phyloP scores from a whole-genome alignment of 2,329 filamentous ascomycete species.

The Colletotrichum sp. region DNA sequence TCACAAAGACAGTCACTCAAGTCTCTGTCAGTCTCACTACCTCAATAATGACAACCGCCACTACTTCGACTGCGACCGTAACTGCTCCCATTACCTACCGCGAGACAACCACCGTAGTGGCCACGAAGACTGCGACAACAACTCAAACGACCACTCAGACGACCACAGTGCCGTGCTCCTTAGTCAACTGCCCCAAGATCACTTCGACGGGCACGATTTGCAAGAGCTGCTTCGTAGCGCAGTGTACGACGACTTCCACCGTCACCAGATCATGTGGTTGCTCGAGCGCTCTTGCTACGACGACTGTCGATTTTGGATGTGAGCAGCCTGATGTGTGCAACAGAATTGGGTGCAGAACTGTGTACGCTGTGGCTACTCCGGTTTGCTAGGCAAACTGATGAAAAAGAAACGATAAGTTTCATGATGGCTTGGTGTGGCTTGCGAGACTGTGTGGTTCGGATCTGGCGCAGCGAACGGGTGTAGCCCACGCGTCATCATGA shows the following conservation, averaged over 20 bases:
- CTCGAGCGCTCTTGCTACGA: constrained; percentile 31
- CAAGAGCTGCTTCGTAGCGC: constrained; percentile 34
- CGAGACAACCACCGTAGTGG: neutral
- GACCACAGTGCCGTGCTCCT: neutral
- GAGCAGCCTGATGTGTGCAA: constrained; percentile 14
- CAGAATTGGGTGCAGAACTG: constrained; percentile 11
- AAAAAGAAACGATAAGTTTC: neutral
- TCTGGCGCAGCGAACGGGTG: neutral
- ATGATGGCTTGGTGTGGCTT: neutral
- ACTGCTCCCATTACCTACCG: neutral
- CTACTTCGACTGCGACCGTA: neutral
- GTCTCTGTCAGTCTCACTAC: neutral
- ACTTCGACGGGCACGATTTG: constrained; percentile 34
- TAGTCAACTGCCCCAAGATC: constrained; percentile 35
- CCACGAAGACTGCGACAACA: neutral
- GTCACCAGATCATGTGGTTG: constrained; percentile 37
- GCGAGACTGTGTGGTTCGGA: neutral
- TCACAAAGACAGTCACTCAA: neutral
- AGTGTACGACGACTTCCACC: constrained; percentile 32
- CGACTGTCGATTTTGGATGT: constrained; percentile 32
- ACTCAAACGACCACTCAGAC: neutral
- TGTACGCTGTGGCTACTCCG: constrained; percentile 11
- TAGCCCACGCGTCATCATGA: neutral
- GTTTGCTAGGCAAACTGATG: neutral
- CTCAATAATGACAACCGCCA: neutral